Evolutionary conservation across 306 rosid genomes (phyloP).

Genomic region (Heteromeles arbutifolia): DNA sequence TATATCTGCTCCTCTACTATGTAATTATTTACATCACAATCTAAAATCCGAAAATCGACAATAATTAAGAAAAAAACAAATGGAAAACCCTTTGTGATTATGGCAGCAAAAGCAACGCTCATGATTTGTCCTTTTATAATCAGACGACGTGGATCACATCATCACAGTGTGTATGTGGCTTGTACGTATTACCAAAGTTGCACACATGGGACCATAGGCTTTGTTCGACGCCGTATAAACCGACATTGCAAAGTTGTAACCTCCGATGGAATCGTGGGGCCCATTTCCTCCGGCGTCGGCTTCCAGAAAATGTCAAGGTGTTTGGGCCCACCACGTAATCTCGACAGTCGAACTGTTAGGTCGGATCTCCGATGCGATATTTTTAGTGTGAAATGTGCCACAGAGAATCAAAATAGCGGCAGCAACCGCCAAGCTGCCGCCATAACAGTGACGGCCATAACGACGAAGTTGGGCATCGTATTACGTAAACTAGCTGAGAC

Average conservation of each 20-base stretch:
- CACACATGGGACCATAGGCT: not conserved
- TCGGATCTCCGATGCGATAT: not conserved
- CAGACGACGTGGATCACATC: constrained; percentile 2
- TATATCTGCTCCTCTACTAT: not conserved
- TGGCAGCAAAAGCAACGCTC: not conserved
- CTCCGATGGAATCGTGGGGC: not conserved
- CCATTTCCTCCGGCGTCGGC: not conserved
- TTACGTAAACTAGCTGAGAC: constrained; percentile 20
- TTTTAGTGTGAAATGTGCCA: not conserved
- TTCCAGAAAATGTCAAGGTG: not conserved
- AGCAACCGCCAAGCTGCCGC: constrained; percentile 27
- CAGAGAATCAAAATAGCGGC: not conserved
- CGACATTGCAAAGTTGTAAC: not conserved
- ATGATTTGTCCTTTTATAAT: not conserved
- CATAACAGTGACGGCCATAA: not conserved
- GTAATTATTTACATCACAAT: not conserved
- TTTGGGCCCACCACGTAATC: not conserved
- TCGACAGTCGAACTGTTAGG: not conserved
- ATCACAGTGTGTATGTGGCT: not conserved
- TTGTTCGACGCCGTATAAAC: not conserved
- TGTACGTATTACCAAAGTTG: not conserved
- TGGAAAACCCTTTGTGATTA: not conserved
- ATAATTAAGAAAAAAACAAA: not conserved
- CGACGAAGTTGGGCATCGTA: constrained; percentile 3
- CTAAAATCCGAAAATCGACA: not conserved